These are phyloP conservation scores for Kodamaea neixiangensis DNA, from an alignment of 805 yeast genomes.

Conservation along the genomic window DNA sequence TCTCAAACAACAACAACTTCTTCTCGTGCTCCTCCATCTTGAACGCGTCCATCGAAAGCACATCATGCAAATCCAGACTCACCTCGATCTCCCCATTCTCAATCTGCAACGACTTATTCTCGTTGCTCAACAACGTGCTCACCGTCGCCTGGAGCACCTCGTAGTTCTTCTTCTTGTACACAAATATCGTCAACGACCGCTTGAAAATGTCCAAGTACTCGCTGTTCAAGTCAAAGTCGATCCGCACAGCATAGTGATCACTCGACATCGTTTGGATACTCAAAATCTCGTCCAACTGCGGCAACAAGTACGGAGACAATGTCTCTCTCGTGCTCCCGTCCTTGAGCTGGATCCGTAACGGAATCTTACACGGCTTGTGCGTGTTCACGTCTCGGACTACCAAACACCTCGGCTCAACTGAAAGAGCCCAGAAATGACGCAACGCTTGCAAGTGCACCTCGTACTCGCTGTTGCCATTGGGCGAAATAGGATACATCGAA, in stretches of 20 bases:
- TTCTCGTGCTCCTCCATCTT: constrained; percentile 30
- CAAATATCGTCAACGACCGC: constrained; percentile 49
- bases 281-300: constrained; percentile 52
- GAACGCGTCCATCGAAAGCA: constrained; percentile 27
- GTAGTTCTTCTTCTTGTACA: constrained; percentile 48
- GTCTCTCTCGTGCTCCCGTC: constrained; percentile 37
- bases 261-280: constrained; percentile 48
- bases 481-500: constrained; percentile 76
- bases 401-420: constrained; percentile 81
- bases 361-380: constrained; percentile 52
- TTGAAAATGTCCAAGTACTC: constrained; percentile 46
- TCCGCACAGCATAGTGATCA: constrained; percentile 55
- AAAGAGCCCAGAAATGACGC: constrained; percentile 87
- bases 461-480: constrained; percentile 43
- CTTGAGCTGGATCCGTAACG: constrained; percentile 39
- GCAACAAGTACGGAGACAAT: constrained; percentile 69
- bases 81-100: constrained; percentile 28
- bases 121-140: constrained; percentile 34
- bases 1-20: constrained; percentile 30
- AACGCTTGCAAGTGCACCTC: constrained; percentile 79
- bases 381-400: constrained; percentile 69
- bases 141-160: constrained; percentile 37
- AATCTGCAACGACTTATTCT: constrained; percentile 30
- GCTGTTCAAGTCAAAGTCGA: constrained; percentile 43
- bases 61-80: constrained; percentile 25